Percentiles rank a stretch among this genome's conserved stretches.
These are phyloP conservation scores for Saccharomyces jurei DNA, from an alignment of 805 yeast species.

Conservation along the genomic window DNA sequence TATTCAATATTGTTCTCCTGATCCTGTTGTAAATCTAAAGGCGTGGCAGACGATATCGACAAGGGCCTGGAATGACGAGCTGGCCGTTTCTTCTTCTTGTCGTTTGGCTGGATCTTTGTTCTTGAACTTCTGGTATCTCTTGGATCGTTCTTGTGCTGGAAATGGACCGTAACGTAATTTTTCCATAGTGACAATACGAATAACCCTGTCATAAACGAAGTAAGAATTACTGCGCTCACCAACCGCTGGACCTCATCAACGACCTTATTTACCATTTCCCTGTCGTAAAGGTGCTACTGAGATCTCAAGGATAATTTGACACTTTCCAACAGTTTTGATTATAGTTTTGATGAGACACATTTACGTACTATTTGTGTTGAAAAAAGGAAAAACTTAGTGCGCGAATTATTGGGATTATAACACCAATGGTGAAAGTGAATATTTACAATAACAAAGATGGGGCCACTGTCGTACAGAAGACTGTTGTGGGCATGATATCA, in stretches of 20 bases:
- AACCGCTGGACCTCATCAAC: slow-evolving; percentile 4
- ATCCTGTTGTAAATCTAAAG: slow-evolving; percentile 19
- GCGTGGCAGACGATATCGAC: slow-evolving; percentile 16
- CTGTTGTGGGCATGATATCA: not conserved
- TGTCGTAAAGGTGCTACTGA: not conserved
- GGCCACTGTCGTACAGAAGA: not conserved
- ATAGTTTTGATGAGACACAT: not conserved
- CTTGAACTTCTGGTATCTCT: slow-evolving; percentile 26
- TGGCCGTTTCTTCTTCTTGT: slow-evolving; percentile 3
- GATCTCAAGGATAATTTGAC: not conserved
- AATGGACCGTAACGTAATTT: slow-evolving; percentile 21
- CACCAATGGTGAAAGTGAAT: not conserved
- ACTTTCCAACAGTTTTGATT: not conserved
- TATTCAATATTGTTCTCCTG: slow-evolving; percentile 23
- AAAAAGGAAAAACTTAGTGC: not conserved
- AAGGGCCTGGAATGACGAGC: slow-evolving; percentile 6
- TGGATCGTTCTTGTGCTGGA: slow-evolving; percentile 19
- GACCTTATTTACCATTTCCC: not conserved
- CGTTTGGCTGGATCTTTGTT: slow-evolving; percentile 11
- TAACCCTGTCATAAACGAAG: slow-evolving; percentile 17
- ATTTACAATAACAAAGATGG: not conserved
- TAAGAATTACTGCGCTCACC: slow-evolving; percentile 4
- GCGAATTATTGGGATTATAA: not conserved
- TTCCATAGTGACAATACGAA: slow-evolving; percentile 27
- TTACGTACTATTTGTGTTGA: not conserved